phyloP scores from a whole-genome alignment of 2,329 filamentous ascomycete species.

The Fusarium devonianum region DNA sequence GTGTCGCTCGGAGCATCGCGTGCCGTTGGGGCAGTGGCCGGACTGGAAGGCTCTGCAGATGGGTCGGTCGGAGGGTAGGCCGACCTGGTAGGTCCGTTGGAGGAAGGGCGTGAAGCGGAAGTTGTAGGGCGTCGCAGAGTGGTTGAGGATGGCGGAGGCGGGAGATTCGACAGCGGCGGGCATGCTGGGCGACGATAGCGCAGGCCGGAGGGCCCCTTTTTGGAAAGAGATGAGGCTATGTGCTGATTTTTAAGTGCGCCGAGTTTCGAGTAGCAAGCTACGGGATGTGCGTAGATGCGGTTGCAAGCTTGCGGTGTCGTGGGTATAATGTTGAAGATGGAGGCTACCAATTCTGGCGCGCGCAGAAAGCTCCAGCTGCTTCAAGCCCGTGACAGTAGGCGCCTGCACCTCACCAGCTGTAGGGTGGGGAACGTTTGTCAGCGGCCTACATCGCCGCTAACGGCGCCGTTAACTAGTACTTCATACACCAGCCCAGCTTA shows the following conservation, averaged over 20 bases:
- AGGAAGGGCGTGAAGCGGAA: conserved; percentile 91
- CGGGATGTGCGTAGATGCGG: neutral
- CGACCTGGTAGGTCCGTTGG: conserved; percentile 82
- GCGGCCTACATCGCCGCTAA: conserved; percentile 18
- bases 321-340: conserved; percentile 12
- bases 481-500: too few species aligned
- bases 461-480: neutral
- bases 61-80: conserved; percentile 78
- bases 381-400: conserved; percentile 10
- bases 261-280: neutral
- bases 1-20: conserved; percentile 86
- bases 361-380: conserved; percentile 30
- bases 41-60: conserved; percentile 86
- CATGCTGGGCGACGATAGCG: conserved; percentile 37
- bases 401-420: conserved; percentile 1
- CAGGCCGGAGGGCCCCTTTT: conserved; percentile 19
- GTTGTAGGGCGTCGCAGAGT: conserved; percentile 64
- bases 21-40: conserved; percentile 86
- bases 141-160: conserved; percentile 61
- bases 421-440: conserved; percentile 27
- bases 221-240: neutral
- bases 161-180: conserved; percentile 42
- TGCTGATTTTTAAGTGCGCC: too few species aligned
- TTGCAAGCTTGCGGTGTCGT: neutral
- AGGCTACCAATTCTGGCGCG: conserved; percentile 8